Evolutionary conservation across 805 yeast genomes (phyloP).

Genomic region (Priceomyces fermenticarens): DNA sequence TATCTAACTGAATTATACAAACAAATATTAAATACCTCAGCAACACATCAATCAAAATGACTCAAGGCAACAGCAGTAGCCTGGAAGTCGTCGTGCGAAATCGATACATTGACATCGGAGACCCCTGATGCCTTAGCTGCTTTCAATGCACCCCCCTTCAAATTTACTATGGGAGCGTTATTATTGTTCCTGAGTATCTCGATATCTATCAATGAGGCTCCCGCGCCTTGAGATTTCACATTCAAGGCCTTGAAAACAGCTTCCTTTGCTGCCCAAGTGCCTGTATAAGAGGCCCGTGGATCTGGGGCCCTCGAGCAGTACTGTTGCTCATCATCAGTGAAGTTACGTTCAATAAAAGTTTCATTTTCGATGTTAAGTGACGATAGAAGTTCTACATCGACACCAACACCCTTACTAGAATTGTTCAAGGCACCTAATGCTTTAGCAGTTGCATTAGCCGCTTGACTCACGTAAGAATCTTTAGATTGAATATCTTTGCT

Average conservation of each 20-base stretch:
- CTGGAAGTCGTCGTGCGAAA: conserved; percentile 95
- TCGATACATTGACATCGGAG: conserved; percentile 74
- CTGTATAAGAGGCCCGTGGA: conserved; percentile 89
- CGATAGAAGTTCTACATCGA: conserved; percentile 88
- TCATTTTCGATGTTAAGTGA: conserved; percentile 83
- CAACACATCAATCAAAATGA: conserved; percentile 28
- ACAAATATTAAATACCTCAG: background rate
- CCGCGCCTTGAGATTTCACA: conserved; percentile 87
- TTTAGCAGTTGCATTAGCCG: conserved; percentile 59
- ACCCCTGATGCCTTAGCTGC: conserved; percentile 75
- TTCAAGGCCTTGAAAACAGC: conserved; percentile 97
- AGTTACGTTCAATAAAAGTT: conserved; percentile 89
- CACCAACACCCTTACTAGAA: conserved; percentile 79
- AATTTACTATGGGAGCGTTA: conserved; percentile 79
- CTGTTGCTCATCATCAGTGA: conserved; percentile 73
- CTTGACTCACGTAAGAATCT: conserved; percentile 40
- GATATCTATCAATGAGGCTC: conserved; percentile 88
- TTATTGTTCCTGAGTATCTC: conserved; percentile 72
- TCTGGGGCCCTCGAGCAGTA: conserved; percentile 75
- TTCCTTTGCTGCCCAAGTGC: conserved; percentile 99
- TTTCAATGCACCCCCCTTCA: conserved; percentile 71
- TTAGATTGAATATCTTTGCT: conserved; percentile 49
- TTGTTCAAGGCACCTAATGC: conserved; percentile 57
- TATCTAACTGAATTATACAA: no score
- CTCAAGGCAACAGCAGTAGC: conserved; percentile 95